Evolutionary conservation across 805 yeast genomes (phyloP).

Genomic region (Barnettozyma siamensis): DNA sequence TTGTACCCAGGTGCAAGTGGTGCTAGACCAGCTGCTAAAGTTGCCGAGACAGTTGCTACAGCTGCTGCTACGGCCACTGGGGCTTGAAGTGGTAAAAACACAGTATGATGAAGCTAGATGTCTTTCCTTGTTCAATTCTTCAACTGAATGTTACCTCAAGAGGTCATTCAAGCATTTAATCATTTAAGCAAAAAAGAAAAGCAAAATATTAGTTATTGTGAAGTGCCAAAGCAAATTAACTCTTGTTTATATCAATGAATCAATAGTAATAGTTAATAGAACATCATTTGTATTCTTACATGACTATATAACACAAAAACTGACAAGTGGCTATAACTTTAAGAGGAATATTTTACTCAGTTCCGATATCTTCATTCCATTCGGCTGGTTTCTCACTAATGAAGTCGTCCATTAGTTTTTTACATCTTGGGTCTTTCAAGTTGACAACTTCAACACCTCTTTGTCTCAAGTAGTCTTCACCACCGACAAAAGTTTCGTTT

Average conservation of each 20-base stretch:
- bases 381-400: constrained; percentile 71
- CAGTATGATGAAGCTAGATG: no score
- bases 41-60: constrained; percentile 22
- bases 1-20: constrained; percentile 24
- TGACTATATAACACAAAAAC: no score
- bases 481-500: constrained; percentile 76
- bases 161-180: no score
- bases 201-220: no score
- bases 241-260: no score
- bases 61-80: constrained; percentile 14
- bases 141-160: no score
- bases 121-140: no score
- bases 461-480: constrained; percentile 62
- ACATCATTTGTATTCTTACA: no score
- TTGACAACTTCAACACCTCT: constrained; percentile 73
- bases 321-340: no score
- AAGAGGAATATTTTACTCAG: constrained; percentile 21
- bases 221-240: no score
- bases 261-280: no score
- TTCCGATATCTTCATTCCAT: constrained; percentile 81
- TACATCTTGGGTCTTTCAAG: constrained; percentile 54
- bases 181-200: not conserved
- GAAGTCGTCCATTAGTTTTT: constrained; percentile 68
- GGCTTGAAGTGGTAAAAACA: not conserved
- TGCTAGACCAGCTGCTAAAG: constrained; percentile 19